Evolutionary conservation across 1,284 basidiomycete species (phyloP).

Genomic region (Rhodofomes roseus): DNA sequence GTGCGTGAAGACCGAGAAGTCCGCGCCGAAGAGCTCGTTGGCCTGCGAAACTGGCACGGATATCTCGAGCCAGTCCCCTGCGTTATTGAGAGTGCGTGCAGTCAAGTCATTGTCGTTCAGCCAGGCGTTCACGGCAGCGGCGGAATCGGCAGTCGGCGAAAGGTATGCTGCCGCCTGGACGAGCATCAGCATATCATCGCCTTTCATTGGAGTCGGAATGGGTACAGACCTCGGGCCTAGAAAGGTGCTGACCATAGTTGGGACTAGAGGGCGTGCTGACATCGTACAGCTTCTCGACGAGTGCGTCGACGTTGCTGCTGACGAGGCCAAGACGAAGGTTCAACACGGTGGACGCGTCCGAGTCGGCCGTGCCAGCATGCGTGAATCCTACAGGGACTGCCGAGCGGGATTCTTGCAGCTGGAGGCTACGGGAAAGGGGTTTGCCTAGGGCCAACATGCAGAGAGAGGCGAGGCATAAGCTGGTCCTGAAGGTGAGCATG

Average conservation of each 20-base stretch:
- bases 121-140: constrained; percentile 31
- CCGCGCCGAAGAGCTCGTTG: constrained; percentile 32
- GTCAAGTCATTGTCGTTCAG: constrained; percentile 29
- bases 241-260: constrained; percentile 29
- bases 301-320: constrained; percentile 26
- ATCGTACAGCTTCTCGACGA: constrained; percentile 25
- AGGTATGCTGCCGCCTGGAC: constrained; percentile 35
- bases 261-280: constrained; percentile 28
- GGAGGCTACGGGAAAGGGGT: constrained; percentile 15
- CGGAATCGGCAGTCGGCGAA: constrained; percentile 29
- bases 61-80: constrained; percentile 20
- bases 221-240: constrained; percentile 23
- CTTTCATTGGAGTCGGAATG: not conserved
- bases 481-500: not conserved
- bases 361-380: constrained; percentile 18
- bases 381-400: constrained; percentile 22
- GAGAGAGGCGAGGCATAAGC: constrained; percentile 15
- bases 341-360: constrained; percentile 13
- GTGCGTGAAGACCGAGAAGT: constrained; percentile 39
- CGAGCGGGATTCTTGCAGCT: constrained; percentile 22
- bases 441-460: constrained; percentile 15
- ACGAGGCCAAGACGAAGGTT: constrained; percentile 26
- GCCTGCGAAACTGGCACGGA: constrained; percentile 28
- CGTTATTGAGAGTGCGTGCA: constrained; percentile 21
- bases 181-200: no score